Conservation (phyloP, 140 eudicot species). For the Artemisia princeps region DNA sequence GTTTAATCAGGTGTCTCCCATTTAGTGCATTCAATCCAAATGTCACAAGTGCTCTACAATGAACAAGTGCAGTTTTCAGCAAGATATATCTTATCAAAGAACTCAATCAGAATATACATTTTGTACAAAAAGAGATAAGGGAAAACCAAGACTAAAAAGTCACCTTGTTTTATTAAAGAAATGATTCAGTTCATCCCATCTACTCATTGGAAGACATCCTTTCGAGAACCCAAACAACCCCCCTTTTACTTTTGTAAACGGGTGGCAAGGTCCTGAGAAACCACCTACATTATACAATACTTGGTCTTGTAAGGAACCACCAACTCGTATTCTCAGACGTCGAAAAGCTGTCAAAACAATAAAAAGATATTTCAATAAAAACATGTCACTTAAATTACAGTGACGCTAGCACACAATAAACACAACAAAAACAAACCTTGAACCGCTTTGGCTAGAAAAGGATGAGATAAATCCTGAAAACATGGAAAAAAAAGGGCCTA, state of each 20-base stretch:
- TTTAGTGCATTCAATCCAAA: constrained; percentile 82
- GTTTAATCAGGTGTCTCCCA: constrained; percentile 55
- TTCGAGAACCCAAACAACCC: constrained; percentile 81
- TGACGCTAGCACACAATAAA: constrained; percentile 7
- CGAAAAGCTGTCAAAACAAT: constrained; percentile 50
- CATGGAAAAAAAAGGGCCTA: neutral
- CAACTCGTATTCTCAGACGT: constrained; percentile 66
- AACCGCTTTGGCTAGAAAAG: constrained; percentile 60
- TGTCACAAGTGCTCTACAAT: constrained; percentile 64
- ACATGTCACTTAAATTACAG: constrained; percentile 16
- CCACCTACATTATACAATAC: constrained; percentile 56
- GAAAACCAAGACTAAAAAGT: constrained; percentile 7
- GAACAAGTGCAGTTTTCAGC: constrained; percentile 7
- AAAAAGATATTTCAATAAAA: constrained; percentile 8
- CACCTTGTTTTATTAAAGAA: constrained; percentile 71
- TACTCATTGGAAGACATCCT: constrained; percentile 69
- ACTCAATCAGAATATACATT: neutral
- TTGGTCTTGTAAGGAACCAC: constrained; percentile 95
- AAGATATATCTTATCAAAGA: neutral
- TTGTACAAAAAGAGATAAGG: neutral
- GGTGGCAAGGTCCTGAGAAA: constrained; percentile 43
- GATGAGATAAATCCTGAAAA: constrained; percentile 76
- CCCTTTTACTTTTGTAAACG: constrained; percentile 41
- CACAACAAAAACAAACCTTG: constrained; percentile 49
- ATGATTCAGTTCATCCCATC: constrained; percentile 84